Conservation (phyloP, 1,284 basidiomycete genomes). For the Ganoderma lucidum region DNA sequence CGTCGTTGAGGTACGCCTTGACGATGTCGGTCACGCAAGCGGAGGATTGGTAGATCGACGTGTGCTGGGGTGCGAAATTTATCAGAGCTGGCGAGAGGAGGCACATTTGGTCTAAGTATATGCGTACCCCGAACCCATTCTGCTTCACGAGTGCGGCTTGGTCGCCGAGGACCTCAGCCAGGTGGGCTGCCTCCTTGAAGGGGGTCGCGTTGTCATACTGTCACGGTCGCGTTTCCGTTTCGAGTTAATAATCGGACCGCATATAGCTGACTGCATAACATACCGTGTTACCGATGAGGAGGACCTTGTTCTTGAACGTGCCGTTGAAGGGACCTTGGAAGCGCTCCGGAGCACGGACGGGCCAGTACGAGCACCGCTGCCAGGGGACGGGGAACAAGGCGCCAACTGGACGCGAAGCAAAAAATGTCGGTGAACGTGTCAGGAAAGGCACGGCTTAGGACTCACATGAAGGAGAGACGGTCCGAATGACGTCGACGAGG, state of each 20-base stretch:
- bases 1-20: conserved; percentile 20
- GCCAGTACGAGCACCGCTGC: conserved; percentile 30
- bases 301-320: conserved; percentile 31
- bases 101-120: too few relatives aligned
- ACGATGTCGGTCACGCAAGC: conserved; percentile 21
- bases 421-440: not conserved
- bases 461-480: conserved; percentile 32
- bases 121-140: conserved; percentile 34
- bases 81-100: not conserved
- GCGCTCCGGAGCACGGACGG: conserved; percentile 34
- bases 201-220: conserved; percentile 35
- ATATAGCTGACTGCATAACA: not conserved
- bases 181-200: conserved; percentile 31
- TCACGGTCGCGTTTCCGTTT: not conserved
- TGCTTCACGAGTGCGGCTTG: conserved; percentile 34
- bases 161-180: conserved; percentile 33
- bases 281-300: conserved; percentile 35
- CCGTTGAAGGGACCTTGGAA: conserved; percentile 36
- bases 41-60: conserved; percentile 23
- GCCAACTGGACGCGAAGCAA: conserved; percentile 18
- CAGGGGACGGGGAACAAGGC: conserved; percentile 22
- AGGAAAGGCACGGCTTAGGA: not conserved
- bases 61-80: conserved; percentile 10
- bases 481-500: conserved; percentile 28
- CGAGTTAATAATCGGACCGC: not conserved